Conservation (phyloP, 495 filamentous ascomycete species). For the Penicillium nucicola region DNA sequence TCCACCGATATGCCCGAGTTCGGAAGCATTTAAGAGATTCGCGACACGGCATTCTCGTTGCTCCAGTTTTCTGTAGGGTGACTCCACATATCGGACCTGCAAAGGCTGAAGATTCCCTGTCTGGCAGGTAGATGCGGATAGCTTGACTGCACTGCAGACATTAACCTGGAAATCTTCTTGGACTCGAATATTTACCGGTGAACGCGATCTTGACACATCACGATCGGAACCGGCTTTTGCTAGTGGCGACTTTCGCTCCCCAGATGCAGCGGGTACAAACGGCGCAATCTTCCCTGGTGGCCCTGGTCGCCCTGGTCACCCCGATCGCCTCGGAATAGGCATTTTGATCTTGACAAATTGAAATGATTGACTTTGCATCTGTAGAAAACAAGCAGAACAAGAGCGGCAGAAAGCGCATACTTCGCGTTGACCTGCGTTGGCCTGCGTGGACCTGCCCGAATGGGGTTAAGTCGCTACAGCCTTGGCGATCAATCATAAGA, state of each 20-base stretch:
- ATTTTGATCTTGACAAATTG: neutral
- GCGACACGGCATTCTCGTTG: neutral
- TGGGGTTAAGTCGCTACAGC: neutral
- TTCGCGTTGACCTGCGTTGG: too few relatives aligned
- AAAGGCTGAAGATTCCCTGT: slow-evolving; percentile 14
- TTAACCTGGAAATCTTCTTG: slow-evolving; percentile 3
- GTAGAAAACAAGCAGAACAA: slow-evolving; percentile 1
- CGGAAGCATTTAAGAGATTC: slow-evolving; percentile 1
- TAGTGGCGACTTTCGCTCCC: neutral
- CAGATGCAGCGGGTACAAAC: neutral
- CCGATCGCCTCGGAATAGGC: too few relatives aligned
- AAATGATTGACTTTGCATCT: neutral
- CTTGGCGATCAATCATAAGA: neutral
- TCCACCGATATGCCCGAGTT: slow-evolving; percentile 9
- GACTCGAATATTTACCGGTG: neutral
- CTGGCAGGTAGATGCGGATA: slow-evolving; percentile 21
- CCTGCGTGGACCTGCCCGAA: slow-evolving; percentile 25
- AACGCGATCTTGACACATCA: neutral
- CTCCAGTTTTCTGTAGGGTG: neutral
- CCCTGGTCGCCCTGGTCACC: too few relatives aligned
- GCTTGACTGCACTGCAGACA: neutral
- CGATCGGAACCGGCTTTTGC: neutral
- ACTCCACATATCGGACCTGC: slow-evolving; percentile 8
- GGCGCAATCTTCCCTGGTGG: too few relatives aligned
- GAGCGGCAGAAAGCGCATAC: slow-evolving; percentile 1